Conservation (phyloP, 208 protist genomes). For the Acanthamoeba triangularis region DNA sequence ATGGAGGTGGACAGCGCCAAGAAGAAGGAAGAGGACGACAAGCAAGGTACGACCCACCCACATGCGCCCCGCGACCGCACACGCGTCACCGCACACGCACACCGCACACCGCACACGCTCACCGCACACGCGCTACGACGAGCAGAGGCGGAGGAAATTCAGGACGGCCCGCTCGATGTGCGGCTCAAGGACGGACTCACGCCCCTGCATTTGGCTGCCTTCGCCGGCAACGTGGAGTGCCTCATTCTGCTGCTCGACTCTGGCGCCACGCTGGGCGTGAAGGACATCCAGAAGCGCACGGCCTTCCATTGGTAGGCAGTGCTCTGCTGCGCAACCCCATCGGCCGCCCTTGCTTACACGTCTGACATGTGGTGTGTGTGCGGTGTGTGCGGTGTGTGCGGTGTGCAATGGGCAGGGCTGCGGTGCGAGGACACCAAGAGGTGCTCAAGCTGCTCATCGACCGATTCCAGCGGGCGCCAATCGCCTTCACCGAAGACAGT, state of each 20-base stretch:
- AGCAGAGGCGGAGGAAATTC: too few relatives aligned
- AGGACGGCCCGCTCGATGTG: conserved; percentile 2
- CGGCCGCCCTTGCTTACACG: background rate
- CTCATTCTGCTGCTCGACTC: background rate
- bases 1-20: background rate
- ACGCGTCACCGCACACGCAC: background rate
- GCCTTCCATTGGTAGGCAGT: background rate
- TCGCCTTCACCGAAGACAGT: background rate
- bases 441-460: background rate
- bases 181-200: conserved; percentile 7
- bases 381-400: too few relatives aligned
- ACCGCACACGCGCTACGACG: too few relatives aligned
- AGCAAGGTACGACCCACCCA: background rate
- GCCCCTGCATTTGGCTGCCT: conserved; percentile 18
- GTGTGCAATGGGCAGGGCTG: background rate
- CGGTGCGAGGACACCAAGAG: background rate
- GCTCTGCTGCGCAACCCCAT: background rate
- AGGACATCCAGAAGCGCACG: background rate
- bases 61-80: too few relatives aligned
- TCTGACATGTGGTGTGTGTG: background rate
- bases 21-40: background rate
- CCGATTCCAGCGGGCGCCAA: background rate
- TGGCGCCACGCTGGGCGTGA: conserved; percentile 2
- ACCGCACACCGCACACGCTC: background rate
- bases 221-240: conserved; percentile 37